Conservation (phyloP, 2,329 filamentous ascomycete genomes). For the Xylariaceae sp. region DNA sequence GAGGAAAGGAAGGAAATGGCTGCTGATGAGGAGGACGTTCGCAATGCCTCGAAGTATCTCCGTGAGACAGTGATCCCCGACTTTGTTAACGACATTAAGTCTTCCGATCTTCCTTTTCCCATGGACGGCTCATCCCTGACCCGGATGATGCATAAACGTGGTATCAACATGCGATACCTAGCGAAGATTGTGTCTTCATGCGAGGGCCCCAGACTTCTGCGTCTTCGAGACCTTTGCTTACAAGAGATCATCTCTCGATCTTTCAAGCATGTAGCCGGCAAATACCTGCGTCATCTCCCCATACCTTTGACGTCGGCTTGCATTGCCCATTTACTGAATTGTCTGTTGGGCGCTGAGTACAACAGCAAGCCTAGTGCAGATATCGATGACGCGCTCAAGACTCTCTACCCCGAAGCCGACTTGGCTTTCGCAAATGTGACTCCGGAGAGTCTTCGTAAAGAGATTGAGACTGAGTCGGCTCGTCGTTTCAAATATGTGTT, state of each 20-base stretch:
- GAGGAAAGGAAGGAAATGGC: constrained; percentile 82
- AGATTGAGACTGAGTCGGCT: constrained; percentile 67
- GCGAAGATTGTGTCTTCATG: constrained; percentile 73
- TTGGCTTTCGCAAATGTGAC: constrained; percentile 77
- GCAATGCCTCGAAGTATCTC: constrained; percentile 76
- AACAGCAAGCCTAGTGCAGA: constrained; percentile 77
- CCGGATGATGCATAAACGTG: constrained; percentile 87
- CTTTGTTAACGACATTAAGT: constrained; percentile 79
- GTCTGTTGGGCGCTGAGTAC: constrained; percentile 72
- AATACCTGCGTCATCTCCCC: constrained; percentile 75
- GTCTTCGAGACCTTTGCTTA: constrained; percentile 70
- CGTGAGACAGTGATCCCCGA: constrained; percentile 75
- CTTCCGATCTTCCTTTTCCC: constrained; percentile 92
- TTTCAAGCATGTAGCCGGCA: constrained; percentile 87
- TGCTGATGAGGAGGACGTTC: constrained; percentile 83
- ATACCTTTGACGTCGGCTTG: constrained; percentile 75
- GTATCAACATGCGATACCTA: constrained; percentile 96
- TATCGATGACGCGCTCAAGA: constrained; percentile 68
- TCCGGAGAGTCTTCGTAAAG: constrained; percentile 64
- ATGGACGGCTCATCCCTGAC: constrained; percentile 96
- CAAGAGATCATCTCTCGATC: constrained; percentile 95
- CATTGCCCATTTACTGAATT: constrained; percentile 87
- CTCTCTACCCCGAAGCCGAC: constrained; percentile 77
- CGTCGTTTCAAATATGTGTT: constrained; percentile 76
- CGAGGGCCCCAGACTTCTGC: constrained; percentile 67